Evolutionary conservation across 176 grass and related monocot genomes (phyloP).

Genomic region (Carex parvula): DNA sequence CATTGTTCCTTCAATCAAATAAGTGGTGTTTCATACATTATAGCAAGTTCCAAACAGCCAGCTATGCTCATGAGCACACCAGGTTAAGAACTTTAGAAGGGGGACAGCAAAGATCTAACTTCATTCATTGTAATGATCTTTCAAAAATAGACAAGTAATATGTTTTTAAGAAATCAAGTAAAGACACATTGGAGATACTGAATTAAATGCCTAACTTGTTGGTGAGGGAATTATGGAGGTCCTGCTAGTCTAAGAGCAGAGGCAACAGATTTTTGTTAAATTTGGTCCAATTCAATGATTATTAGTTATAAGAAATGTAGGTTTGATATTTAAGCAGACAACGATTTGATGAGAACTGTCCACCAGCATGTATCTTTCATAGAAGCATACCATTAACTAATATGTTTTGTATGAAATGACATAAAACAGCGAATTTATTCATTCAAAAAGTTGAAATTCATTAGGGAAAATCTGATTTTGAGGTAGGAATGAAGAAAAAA

Average conservation of each 20-base stretch:
- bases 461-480: background rate
- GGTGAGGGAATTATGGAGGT: background rate
- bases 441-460: background rate
- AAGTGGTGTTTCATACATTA: background rate
- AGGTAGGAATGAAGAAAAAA: background rate
- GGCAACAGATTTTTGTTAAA: background rate
- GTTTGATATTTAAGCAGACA: background rate
- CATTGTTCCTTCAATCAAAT: background rate
- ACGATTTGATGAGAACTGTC: background rate
- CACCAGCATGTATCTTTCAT: background rate
- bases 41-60: background rate
- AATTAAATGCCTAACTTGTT: constrained; percentile 8
- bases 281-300: background rate
- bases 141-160: background rate
- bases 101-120: background rate
- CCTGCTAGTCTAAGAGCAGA: too few species aligned
- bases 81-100: background rate
- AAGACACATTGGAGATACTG: background rate
- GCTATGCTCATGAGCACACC: background rate
- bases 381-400: background rate
- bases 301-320: background rate
- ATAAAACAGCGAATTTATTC: background rate
- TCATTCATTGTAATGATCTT: background rate
- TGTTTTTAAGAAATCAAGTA: background rate
- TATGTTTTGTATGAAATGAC: background rate